Percentiles rank a stretch among this genome's conserved stretches.
Evolutionary conservation across 225 moss, liverwort and hornwort species (phyloP).

Genomic region (Polytrichum commune): DNA sequence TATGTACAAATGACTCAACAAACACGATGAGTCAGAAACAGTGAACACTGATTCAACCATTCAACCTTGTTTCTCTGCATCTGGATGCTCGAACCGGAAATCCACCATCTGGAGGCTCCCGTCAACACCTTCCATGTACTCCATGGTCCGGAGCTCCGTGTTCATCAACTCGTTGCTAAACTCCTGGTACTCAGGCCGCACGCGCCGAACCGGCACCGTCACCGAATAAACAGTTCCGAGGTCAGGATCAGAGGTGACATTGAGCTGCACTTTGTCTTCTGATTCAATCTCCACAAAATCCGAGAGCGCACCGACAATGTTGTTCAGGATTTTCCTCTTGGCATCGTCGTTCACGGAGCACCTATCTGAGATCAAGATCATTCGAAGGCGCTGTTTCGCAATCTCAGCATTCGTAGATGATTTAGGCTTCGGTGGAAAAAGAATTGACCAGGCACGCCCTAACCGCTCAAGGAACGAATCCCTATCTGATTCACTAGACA

Average conservation of each 20-base stretch:
- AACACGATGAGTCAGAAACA: too few species aligned
- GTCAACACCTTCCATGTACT: slow-evolving; percentile 41
- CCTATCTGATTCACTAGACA: too few species aligned
- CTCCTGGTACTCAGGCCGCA: slow-evolving; percentile 87
- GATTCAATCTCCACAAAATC: slow-evolving; percentile 97
- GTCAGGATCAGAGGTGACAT: slow-evolving; percentile 77
- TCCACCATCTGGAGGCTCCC: slow-evolving; percentile 56
- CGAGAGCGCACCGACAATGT: slow-evolving; percentile 90
- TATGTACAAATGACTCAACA: too few species aligned
- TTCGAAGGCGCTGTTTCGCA: slow-evolving; percentile 88
- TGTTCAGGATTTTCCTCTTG: slow-evolving; percentile 87
- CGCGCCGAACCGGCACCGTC: slow-evolving; percentile 83
- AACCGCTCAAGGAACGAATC: slow-evolving; percentile 71
- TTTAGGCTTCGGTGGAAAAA: slow-evolving; percentile 62
- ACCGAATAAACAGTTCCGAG: slow-evolving; percentile 95
- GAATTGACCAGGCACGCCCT: slow-evolving; percentile 78
- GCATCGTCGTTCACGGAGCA: slow-evolving; percentile 98
- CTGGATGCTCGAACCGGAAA: slow-evolving; percentile 52
- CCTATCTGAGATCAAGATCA: slow-evolving; percentile 95
- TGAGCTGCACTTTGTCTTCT: slow-evolving; percentile 92
- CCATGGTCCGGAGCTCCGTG: slow-evolving; percentile 63
- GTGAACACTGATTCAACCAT: too few species aligned
- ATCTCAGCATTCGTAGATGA: slow-evolving; percentile 70
- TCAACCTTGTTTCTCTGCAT: slow-evolving; percentile 10
- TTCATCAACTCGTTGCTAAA: slow-evolving; percentile 81